Conservation (phyloP, 2,329 filamentous ascomycete species). For the Xylaria multiplex region DNA sequence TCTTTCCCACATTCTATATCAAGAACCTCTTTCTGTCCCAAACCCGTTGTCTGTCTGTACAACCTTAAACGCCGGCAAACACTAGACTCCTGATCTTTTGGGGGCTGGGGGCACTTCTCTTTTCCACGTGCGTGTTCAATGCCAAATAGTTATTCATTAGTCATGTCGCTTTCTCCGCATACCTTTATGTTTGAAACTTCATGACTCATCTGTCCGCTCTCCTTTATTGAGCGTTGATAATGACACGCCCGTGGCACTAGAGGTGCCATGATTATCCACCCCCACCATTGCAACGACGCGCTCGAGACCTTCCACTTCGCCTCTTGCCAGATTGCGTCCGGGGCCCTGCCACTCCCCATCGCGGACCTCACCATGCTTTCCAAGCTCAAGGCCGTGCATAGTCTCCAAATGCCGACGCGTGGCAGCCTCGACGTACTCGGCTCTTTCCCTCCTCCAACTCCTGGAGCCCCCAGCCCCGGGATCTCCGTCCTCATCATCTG, state of each 20-base stretch:
- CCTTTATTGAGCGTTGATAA: constrained; percentile 12
- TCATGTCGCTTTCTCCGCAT: constrained; percentile 6
- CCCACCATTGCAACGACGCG: constrained; percentile 59
- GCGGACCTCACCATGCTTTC: constrained; percentile 67
- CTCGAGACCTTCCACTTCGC: constrained; percentile 69
- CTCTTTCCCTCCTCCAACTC: constrained; percentile 74
- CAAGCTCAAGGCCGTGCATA: constrained; percentile 73
- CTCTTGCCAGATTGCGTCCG: constrained; percentile 59
- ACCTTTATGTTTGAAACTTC: constrained; percentile 24
- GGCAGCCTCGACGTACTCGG: constrained; percentile 84
- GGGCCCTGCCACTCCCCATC: constrained; percentile 72
- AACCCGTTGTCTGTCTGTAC: neutral
- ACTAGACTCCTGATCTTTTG: constrained; percentile 20
- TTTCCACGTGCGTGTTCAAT: neutral
- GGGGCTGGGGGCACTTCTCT: neutral
- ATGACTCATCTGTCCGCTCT: constrained; percentile 46
- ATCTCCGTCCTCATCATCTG: constrained; percentile 48
- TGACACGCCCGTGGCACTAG: constrained; percentile 2
- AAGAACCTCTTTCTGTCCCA: constrained; percentile 1
- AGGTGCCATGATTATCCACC: constrained; percentile 39
- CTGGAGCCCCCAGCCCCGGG: constrained; percentile 43
- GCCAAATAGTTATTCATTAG: constrained; percentile 22
- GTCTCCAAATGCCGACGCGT: constrained; percentile 80
- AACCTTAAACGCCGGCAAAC: constrained; percentile 22
- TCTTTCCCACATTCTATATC: neutral